phyloP scores from a whole-genome alignment of 2,329 filamentous ascomycete species.

The Escovopsis sp. region DNA sequence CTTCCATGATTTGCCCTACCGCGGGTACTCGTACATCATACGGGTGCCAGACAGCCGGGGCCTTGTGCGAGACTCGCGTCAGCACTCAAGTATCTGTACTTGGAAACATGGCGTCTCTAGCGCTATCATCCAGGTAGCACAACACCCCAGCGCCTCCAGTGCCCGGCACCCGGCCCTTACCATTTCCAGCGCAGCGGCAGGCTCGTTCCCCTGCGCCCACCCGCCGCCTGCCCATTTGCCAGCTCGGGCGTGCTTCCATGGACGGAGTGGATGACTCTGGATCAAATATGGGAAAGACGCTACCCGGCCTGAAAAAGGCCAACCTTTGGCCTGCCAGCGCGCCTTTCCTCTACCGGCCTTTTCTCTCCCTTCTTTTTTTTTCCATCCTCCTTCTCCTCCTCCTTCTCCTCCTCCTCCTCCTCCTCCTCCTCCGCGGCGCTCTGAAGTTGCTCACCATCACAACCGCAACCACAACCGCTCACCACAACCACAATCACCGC shows the following conservation, averaged over 20 bases:
- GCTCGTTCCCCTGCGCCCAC: background rate
- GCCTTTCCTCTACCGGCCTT: constrained; percentile 5
- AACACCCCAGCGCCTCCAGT: background rate
- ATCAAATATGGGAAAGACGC: too few relatives aligned
- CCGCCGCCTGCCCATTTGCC: background rate
- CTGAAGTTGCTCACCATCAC: background rate
- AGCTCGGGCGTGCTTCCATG: background rate
- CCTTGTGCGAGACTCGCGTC: too few relatives aligned
- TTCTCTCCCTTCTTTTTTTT: constrained; percentile 13
- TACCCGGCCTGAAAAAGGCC: background rate
- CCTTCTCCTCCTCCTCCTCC: constrained; percentile 6
- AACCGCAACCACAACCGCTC: constrained; percentile 1
- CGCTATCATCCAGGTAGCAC: too few relatives aligned
- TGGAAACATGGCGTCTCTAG: background rate
- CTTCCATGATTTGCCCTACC: too few relatives aligned
- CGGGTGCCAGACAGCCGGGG: too few relatives aligned
- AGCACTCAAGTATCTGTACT: background rate
- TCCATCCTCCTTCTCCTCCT: constrained; percentile 13
- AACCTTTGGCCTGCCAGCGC: background rate
- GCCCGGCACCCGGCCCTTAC: too few relatives aligned
- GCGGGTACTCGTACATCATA: too few relatives aligned
- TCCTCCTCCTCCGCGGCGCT: constrained; percentile 1
- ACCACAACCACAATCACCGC: background rate
- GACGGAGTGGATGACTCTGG: too few relatives aligned
- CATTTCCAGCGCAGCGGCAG: too few relatives aligned